These are phyloP conservation scores for Inga oerstediana DNA, from an alignment of 306 rosid species.

Conservation along the genomic window DNA sequence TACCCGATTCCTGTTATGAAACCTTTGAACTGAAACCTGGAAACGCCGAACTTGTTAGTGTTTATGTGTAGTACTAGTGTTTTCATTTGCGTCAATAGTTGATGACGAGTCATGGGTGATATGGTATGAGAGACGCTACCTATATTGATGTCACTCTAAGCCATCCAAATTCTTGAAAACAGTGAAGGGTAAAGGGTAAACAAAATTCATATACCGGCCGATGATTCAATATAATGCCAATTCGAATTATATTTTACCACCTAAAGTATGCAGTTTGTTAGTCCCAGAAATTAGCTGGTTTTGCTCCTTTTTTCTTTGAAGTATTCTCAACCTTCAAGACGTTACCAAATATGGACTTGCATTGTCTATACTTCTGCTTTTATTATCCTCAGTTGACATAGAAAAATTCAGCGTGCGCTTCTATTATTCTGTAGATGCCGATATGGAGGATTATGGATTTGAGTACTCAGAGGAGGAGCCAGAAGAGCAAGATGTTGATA, in stretches of 20 bases:
- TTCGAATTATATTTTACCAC: background rate
- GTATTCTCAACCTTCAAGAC: background rate
- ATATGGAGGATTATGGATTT: constrained; percentile 98
- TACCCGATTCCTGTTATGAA: constrained; percentile 7
- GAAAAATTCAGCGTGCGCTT: constrained; percentile 7
- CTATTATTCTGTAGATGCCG: constrained; percentile 70
- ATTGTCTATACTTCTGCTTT: background rate
- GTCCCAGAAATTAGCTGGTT: background rate
- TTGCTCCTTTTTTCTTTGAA: background rate
- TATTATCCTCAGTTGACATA: background rate
- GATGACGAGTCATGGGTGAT: constrained; percentile 1
- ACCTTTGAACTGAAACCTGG: constrained; percentile 13
- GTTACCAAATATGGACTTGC: background rate
- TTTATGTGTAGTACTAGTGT: constrained; percentile 11
- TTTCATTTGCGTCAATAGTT: constrained; percentile 4
- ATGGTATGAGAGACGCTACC: background rate
- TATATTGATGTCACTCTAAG: constrained; percentile 14
- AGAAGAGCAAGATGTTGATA: constrained; percentile 98
- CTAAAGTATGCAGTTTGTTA: background rate
- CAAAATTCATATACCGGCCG: background rate
- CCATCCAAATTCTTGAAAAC: constrained; percentile 11
- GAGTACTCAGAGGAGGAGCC: constrained; percentile 99
- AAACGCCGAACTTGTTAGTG: constrained; percentile 3
- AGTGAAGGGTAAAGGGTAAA: background rate
- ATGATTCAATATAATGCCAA: background rate